Evolutionary conservation across 345 rosid genomes (phyloP).

Genomic region (Populus ilicifolia): DNA sequence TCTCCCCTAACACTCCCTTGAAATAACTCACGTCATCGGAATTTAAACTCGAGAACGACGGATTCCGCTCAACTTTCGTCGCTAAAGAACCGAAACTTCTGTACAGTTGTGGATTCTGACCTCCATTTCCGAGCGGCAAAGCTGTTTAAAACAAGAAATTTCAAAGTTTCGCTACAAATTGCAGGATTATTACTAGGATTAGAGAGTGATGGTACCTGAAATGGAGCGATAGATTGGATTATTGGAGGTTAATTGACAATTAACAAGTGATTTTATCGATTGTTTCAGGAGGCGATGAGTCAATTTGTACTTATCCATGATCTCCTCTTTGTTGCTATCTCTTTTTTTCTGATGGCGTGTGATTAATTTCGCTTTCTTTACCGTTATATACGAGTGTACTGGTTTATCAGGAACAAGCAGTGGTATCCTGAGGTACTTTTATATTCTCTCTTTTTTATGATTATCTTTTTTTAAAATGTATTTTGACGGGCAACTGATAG

Average conservation of each 20-base stretch:
- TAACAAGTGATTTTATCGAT: slow-evolving; percentile 21
- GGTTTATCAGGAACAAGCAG: too few relatives aligned
- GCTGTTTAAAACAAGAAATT: neutral
- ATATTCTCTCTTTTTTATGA: too few relatives aligned
- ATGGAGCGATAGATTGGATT: neutral
- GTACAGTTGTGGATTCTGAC: slow-evolving; percentile 13
- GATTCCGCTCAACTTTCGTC: slow-evolving; percentile 47
- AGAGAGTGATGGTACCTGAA: slow-evolving; percentile 2
- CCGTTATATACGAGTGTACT: too few relatives aligned
- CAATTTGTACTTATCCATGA: slow-evolving; percentile 52
- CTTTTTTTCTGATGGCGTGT: neutral
- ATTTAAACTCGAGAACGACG: slow-evolving; percentile 59
- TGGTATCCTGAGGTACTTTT: too few relatives aligned
- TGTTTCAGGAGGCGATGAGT: slow-evolving; percentile 29
- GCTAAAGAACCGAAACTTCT: slow-evolving; percentile 47
- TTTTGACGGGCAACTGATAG: too few relatives aligned
- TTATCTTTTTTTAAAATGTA: too few relatives aligned
- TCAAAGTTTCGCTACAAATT: too few relatives aligned
- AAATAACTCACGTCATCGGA: slow-evolving; percentile 63
- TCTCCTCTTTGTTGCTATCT: neutral
- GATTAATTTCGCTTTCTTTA: neutral
- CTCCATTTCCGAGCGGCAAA: neutral
- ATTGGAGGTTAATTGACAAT: slow-evolving; percentile 17
- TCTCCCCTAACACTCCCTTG: slow-evolving; percentile 63
- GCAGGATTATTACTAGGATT: neutral